Evolutionary conservation across 1,284 basidiomycete species (phyloP), one percentile per base, ranked within the genome.

Genomic region (Stygiomarasmius scandens): DNA sequence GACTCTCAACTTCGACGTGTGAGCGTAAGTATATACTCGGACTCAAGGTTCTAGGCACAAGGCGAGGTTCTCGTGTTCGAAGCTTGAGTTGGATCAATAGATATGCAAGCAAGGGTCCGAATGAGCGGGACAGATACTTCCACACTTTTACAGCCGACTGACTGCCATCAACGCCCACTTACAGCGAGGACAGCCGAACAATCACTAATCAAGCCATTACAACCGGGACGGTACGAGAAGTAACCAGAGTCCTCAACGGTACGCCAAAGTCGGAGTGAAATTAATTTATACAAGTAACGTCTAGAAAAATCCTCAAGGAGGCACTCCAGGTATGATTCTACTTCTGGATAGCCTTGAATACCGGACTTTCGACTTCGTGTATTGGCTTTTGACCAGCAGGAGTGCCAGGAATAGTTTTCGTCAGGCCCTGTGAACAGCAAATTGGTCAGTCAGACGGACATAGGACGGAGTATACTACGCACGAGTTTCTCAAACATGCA

Each of bases 401-500:
- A 52, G 93, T 81, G 20, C 95, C 96, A 32, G 97, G 96, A 64
- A 99, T 97, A 57, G 84, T 89, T 80, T 99, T 99, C 55, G 82
- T 85, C 56, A 98, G 81, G 67, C 94, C 95, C 95, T 97, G 64
- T 4, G 51, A 14, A 41, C 20, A 16, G 50, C 48, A 34, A 52
- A 59, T 22, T 56, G n/a, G 16, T n/a, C 51, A 23, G 32, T 41
- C 14, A 58, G 23, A 20, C 12, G 22, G 3, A 29, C 36, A 24
- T 34, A 38, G 41, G 27, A 50, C 41, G 49, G 12, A 22, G 25
- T 22, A 49, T 32, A 49, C 56, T 38, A 70, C 89, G 65, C 63
- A 94, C 93, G 63, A 99, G 83, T 75, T 98, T 98, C 75, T 96
- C 90, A 69, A 98, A 96, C 78, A 98, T 93, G 77, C 97, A 99